A percentile compares a stretch with the other conserved stretches of the same genome.
Conservation (phyloP, 2,329 filamentous ascomycete species). For the Byssothecium circinans region DNA sequence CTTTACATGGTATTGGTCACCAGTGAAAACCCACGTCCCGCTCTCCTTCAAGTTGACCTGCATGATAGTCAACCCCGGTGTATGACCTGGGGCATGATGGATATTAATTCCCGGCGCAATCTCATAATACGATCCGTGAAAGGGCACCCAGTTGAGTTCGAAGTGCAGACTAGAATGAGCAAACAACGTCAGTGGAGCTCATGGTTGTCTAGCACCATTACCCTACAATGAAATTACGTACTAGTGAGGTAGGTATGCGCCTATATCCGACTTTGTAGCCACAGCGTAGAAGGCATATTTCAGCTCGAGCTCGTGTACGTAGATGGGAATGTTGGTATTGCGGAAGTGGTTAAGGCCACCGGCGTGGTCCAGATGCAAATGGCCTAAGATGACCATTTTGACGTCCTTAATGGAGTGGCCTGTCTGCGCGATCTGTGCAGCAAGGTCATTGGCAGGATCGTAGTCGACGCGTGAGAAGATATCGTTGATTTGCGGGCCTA, state of each 20-base stretch:
- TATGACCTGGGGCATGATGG: constrained; percentile 41
- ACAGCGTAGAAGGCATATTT: constrained; percentile 44
- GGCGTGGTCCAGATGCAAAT: constrained; percentile 43
- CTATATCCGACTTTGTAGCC: constrained; percentile 38
- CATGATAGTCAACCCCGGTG: constrained; percentile 39
- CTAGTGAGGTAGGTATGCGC: constrained; percentile 41
- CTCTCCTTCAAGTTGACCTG: constrained; percentile 40
- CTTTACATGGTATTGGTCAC: constrained; percentile 43
- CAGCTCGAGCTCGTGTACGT: constrained; percentile 43
- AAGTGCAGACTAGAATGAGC: constrained; percentile 24
- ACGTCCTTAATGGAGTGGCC: constrained; percentile 41
- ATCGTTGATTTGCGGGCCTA: constrained; percentile 34
- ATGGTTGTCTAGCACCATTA: no score
- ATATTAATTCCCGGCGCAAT: constrained; percentile 39
- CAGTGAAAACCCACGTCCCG: constrained; percentile 44
- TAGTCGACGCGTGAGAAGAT: constrained; percentile 38
- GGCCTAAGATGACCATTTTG: constrained; percentile 42
- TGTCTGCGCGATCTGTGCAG: constrained; percentile 29
- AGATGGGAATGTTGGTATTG: constrained; percentile 39
- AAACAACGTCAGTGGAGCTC: no score
- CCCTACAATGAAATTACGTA: no score
- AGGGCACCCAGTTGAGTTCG: constrained; percentile 42
- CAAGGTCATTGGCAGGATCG: constrained; percentile 21
- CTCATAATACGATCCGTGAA: constrained; percentile 36
- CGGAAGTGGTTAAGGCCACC: constrained; percentile 40